Evolutionary conservation across 2,329 filamentous ascomycete species (phyloP), one percentile per base, ranked within the genome.

Genomic region (Ophiocordyceps camponoti-rufipedis): DNA sequence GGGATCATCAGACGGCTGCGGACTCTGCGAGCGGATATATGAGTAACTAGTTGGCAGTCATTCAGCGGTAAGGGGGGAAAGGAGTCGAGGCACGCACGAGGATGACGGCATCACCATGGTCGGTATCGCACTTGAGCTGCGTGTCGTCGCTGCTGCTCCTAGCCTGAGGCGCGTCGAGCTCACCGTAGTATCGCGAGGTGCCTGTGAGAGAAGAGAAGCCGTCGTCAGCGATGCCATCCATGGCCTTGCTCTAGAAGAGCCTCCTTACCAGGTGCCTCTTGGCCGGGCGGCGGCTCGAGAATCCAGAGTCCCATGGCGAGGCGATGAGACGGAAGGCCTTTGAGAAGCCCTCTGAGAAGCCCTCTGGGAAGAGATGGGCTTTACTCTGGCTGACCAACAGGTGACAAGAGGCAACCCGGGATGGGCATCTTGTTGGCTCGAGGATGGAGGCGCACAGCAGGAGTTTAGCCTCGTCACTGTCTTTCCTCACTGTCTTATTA

Each of bases 1-100:
- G 4, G 85, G 85, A 59, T 94, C 85, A 61, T 94, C 82, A 50
- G 81, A 88, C 2, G 89, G 89, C 57, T 95, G 89, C 5, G 89
- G 89, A 5, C 71, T 65, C 67, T 71, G 47, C 31, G 23, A 14
- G 23, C 23, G 23, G 23, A 23, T 5, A 23, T 5, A 23, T 23
- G 23, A 23, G 23, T 3, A 23, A 5, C n/a, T n/a, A n/a, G n/a
- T n/a, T n/a, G 23, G 23, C 23, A 23, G 23, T 23, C 23, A 23
- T 23, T 23, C 23, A 23, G 23, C 23, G 23, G 23, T 23, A 13
- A 7, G 7, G 29, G 29, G 29, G 29, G n/a, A n/a, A n/a, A n/a
- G n/a, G n/a, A n/a, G 9, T 9, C 12, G 29, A 31, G 35, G 14
- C 14, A 49, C 61, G 53, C 57, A 93, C 82, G 31, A 95, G 75